A percentile compares a stretch with the other conserved stretches of the same genome.
Conservation (phyloP, 257 asterid genomes). For the Solanum ossicruentum region DNA sequence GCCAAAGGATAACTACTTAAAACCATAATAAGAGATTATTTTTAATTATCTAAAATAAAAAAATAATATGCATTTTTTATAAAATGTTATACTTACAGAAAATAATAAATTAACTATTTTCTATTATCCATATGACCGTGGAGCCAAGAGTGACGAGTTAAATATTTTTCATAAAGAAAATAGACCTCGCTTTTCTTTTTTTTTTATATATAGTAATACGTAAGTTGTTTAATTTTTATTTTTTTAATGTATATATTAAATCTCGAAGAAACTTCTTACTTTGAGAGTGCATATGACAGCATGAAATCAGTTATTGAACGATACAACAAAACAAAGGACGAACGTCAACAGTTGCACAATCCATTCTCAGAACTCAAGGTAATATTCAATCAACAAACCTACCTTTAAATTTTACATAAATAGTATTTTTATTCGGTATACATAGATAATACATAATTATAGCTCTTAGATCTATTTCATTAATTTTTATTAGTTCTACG, state of each 20-base stretch:
- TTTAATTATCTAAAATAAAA: not conserved
- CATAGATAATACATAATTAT: not conserved
- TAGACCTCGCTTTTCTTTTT: not conserved
- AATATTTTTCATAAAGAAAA: not conserved
- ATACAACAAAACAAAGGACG: constrained; percentile 23
- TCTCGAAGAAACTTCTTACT: not conserved
- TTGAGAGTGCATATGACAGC: constrained; percentile 1
- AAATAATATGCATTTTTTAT: not conserved
- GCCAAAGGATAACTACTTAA: not conserved
- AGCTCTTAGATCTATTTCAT: not conserved
- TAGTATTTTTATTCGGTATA: not conserved
- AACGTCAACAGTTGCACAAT: constrained; percentile 10
- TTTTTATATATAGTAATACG: too few species aligned
- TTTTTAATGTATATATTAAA: not conserved
- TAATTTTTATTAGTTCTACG: not conserved
- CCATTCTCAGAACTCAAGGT: constrained; percentile 28
- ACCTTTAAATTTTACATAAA: not conserved
- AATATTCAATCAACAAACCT: not conserved
- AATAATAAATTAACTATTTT: not conserved
- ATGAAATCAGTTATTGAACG: constrained; percentile 25
- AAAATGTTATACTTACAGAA: not conserved
- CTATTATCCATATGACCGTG: not conserved
- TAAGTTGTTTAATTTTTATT: too few species aligned
- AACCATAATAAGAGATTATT: not conserved
- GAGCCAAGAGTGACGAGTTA: not conserved